Percentiles rank a stretch among this genome's conserved stretches.
phyloP scores from a whole-genome alignment of 768 basidiomycete species.

The Trametes elegans region DNA sequence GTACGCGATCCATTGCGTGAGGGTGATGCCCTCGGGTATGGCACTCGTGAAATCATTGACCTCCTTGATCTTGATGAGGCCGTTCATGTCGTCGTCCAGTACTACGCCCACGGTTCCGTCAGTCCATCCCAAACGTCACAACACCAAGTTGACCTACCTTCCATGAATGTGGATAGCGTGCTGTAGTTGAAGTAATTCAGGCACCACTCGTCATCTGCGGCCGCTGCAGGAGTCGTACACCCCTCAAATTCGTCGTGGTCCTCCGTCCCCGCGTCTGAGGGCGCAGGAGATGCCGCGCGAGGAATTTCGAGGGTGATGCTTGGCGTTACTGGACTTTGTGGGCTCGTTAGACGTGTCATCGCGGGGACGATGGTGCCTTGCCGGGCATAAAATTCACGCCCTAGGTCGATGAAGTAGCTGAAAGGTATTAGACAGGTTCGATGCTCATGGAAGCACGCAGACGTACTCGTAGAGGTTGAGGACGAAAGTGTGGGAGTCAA shows the following conservation, averaged over 20 bases:
- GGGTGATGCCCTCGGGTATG: not conserved
- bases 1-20: slow-evolving; percentile 7
- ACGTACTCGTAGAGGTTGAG: slow-evolving; percentile 3
- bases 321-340: not conserved
- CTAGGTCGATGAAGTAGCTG: not conserved
- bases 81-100: slow-evolving; percentile 2
- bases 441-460: not conserved
- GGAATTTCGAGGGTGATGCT: not conserved
- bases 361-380: not conserved
- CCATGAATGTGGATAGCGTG: slow-evolving; percentile 5
- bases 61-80: slow-evolving; percentile 7
- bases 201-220: not conserved
- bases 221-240: not conserved
- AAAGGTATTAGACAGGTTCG: not conserved
- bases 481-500: not conserved
- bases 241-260: not conserved
- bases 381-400: not conserved
- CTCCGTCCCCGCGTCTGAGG: not conserved
- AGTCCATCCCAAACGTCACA: no score
- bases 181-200: not conserved
- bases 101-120: no score
- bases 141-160: not conserved
- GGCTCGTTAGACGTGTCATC: not conserved
- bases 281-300: not conserved
- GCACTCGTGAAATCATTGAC: slow-evolving; percentile 1